Conservation (phyloP, 139 green algal species). For the Chlorella sp. region DNA sequence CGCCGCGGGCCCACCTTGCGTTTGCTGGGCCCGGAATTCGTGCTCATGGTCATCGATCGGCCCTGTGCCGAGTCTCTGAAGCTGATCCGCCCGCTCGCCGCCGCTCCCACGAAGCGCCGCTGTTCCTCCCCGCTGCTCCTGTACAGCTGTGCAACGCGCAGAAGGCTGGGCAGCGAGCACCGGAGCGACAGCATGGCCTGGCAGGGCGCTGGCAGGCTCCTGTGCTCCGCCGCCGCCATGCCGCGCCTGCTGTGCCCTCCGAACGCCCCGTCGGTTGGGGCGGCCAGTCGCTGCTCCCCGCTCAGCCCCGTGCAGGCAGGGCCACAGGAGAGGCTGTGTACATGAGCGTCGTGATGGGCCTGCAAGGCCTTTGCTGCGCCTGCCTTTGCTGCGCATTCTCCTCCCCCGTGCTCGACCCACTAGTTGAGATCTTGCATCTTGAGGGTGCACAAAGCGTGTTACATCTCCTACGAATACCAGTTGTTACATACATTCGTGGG, state of each 20-base stretch:
- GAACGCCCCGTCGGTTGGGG: neutral
- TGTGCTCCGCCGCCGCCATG: neutral
- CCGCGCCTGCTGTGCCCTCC: neutral
- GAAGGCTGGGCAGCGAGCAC: neutral
- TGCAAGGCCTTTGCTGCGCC: no score
- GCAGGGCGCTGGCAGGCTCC: neutral
- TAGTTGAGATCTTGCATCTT: no score
- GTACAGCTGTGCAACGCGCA: neutral
- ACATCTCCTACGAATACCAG: no score
- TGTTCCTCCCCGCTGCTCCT: neutral
- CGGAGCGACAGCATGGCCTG: neutral
- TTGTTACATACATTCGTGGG: no score
- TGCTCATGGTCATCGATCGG: conserved; percentile 1
- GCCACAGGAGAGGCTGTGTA: no score
- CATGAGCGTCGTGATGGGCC: no score
- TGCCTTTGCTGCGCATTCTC: no score
- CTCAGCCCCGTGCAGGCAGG: no score
- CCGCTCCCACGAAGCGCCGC: neutral
- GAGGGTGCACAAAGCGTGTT: no score
- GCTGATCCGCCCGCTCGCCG: neutral
- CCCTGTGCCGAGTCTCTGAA: neutral
- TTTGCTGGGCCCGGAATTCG: conserved; percentile 14
- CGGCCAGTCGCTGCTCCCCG: no score
- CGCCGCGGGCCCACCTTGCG: conserved; percentile 12
- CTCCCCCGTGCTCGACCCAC: no score